Evolutionary conservation across 352 stramenopile genomes (phyloP).

Genomic region (Globisporangium spinosum): DNA sequence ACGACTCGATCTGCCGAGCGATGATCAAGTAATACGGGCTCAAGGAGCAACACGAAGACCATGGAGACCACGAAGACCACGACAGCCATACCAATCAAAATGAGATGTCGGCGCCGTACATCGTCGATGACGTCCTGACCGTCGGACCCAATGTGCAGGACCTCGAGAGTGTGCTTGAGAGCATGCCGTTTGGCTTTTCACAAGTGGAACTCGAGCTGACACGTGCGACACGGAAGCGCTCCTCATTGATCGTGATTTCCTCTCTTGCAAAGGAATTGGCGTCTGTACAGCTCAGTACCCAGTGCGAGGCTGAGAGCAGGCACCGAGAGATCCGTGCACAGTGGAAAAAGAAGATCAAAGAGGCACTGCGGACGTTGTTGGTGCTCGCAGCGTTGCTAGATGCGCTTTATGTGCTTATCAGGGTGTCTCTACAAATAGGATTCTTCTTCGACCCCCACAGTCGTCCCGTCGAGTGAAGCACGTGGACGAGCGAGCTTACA

Average conservation of each 20-base stretch:
- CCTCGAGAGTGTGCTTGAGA: slow-evolving; percentile 8
- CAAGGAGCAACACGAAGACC: not conserved
- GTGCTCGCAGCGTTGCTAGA: slow-evolving; percentile 29
- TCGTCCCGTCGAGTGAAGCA: not conserved
- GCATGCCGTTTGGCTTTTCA: slow-evolving; percentile 16
- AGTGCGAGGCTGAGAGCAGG: slow-evolving; percentile 1
- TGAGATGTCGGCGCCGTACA: slow-evolving; percentile 6
- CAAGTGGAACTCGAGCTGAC: slow-evolving; percentile 13
- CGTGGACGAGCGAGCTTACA: slow-evolving; percentile 26
- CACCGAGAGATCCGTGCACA: slow-evolving; percentile 2
- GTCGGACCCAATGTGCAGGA: slow-evolving; percentile 7
- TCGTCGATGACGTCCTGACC: slow-evolving; percentile 11
- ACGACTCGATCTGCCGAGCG: slow-evolving; percentile 2
- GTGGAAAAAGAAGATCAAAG: not conserved
- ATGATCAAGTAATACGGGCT: not conserved
- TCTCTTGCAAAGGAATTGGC: slow-evolving; percentile 8
- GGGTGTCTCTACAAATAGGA: slow-evolving; percentile 33
- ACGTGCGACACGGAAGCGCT: slow-evolving; percentile 10
- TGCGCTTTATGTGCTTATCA: slow-evolving; percentile 36
- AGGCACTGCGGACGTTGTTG: slow-evolving; percentile 1
- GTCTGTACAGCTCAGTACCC: slow-evolving; percentile 5
- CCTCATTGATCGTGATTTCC: slow-evolving; percentile 2
- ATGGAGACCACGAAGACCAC: not conserved
- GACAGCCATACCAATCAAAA: not conserved
- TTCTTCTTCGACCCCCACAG: slow-evolving; percentile 44